A percentile compares a stretch with the other conserved stretches of the same genome.
phyloP scores from a whole-genome alignment of 2,329 filamentous ascomycete species.

The Eutypella sp. region DNA sequence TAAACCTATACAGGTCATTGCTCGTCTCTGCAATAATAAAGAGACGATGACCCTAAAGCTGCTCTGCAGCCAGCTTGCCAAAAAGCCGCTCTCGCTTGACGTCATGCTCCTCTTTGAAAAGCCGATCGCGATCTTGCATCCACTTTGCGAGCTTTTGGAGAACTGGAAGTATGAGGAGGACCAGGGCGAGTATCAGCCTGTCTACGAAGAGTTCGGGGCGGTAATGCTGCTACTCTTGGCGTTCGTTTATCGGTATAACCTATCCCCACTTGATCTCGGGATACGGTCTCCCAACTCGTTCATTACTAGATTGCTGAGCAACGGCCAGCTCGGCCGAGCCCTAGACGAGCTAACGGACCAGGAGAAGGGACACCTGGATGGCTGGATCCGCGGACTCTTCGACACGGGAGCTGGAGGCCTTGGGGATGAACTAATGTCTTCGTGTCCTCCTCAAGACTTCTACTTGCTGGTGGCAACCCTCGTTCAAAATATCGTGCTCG shows the following conservation, averaged over 20 bases:
- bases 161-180: conserved; percentile 79
- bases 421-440: conserved; percentile 75
- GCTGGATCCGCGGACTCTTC: conserved; percentile 76
- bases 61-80: conserved; percentile 67
- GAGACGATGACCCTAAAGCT: conserved; percentile 78
- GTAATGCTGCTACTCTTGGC: conserved; percentile 69
- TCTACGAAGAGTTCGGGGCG: conserved; percentile 81
- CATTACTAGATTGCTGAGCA: conserved; percentile 59
- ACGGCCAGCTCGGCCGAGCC: conserved; percentile 52
- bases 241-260: conserved; percentile 69
- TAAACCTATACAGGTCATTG: conserved; percentile 49
- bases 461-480: conserved; percentile 73
- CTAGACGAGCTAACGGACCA: conserved; percentile 57
- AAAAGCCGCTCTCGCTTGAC: conserved; percentile 67
- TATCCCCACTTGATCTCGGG: conserved; percentile 61
- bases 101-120: conserved; percentile 72
- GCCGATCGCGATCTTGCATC: conserved; percentile 62
- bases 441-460: conserved; percentile 77
- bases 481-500: conserved; percentile 70
- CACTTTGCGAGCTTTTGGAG: conserved; percentile 70
- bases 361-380: conserved; percentile 61
- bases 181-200: conserved; percentile 76
- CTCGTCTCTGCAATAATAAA: conserved; percentile 63
- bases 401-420: conserved; percentile 68
- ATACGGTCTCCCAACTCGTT: conserved; percentile 57